A percentile compares a stretch with the other conserved stretches of the same genome.
Evolutionary conservation across 495 filamentous ascomycete species (phyloP).

Genomic region (Chaetomium fimeti): DNA sequence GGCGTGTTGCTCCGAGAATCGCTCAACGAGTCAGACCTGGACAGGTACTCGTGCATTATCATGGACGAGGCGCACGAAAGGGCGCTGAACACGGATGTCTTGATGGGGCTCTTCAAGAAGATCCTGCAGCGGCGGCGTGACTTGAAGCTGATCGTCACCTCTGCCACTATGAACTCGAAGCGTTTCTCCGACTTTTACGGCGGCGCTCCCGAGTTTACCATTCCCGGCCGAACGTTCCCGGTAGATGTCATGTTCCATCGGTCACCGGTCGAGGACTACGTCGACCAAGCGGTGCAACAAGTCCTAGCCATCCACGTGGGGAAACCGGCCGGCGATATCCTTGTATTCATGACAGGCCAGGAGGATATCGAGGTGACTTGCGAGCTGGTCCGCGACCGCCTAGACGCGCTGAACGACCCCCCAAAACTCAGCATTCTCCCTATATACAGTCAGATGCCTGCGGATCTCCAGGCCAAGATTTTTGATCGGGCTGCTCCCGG

Average conservation of each 20-base stretch:
- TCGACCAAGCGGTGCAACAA: slow-evolving; percentile 95
- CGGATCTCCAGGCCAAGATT: slow-evolving; percentile 95
- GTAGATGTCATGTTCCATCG: slow-evolving; percentile 96
- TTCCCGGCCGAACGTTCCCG: slow-evolving; percentile 94
- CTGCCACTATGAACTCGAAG: slow-evolving; percentile 97
- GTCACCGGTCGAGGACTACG: slow-evolving; percentile 95
- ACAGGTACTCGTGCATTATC: slow-evolving; percentile 97
- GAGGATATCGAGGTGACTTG: slow-evolving; percentile 98
- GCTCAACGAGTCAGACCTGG: slow-evolving; percentile 84
- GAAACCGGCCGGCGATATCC: slow-evolving; percentile 85
- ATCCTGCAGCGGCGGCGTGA: slow-evolving; percentile 86
- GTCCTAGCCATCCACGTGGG: slow-evolving; percentile 96
- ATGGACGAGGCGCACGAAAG: slow-evolving; percentile 99
- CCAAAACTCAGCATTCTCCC: slow-evolving; percentile 93
- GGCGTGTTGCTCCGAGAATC: slow-evolving; percentile 93
- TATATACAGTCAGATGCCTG: slow-evolving; percentile 99
- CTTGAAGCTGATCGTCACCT: slow-evolving; percentile 95
- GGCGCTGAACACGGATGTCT: slow-evolving; percentile 92
- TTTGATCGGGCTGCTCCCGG: slow-evolving; percentile 89
- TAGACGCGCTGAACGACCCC: slow-evolving; percentile 91
- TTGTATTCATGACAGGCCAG: slow-evolving; percentile 99
- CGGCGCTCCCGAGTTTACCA: slow-evolving; percentile 96
- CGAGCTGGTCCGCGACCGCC: slow-evolving; percentile 81
- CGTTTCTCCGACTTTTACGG: slow-evolving; percentile 95
- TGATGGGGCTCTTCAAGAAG: slow-evolving; percentile 98